A percentile compares a stretch with the other conserved stretches of the same genome.
Conservation (phyloP, 78 protist genomes). For the Dictyostelium purpureum region DNA sequence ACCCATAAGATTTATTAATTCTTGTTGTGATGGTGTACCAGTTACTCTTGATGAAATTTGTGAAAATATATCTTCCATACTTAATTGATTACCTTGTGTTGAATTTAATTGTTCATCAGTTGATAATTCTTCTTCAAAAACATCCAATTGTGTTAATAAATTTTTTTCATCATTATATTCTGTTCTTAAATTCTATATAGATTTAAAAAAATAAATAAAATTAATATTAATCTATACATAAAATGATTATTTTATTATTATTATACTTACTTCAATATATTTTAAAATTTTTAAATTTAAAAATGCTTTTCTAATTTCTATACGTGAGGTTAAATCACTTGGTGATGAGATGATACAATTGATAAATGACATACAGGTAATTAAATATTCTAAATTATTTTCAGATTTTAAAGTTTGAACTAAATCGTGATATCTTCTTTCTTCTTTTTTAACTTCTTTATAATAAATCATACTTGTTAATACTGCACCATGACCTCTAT, state of each 20-base stretch:
- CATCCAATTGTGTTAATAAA: conserved; percentile 58
- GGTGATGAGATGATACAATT: conserved; percentile 75
- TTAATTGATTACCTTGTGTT: background rate
- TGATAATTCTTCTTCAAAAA: conserved; percentile 44
- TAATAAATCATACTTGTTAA: conserved; percentile 55
- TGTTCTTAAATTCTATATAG: background rate
- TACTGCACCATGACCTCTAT: conserved; percentile 60
- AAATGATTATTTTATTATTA: background rate
- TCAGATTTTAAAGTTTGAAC: conserved; percentile 38
- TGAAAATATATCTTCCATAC: conserved; percentile 36
- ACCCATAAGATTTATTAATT: background rate
- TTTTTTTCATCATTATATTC: conserved; percentile 9
- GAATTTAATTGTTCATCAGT: conserved; percentile 61
- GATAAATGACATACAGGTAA: conserved; percentile 62
- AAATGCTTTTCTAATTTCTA: conserved; percentile 75
- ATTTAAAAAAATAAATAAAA: background rate
- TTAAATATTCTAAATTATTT: conserved; percentile 31
- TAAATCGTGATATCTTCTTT: conserved; percentile 7
- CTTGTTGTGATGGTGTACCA: conserved; percentile 46
- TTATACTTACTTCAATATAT: conserved; percentile 34
- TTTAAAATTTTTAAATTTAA: conserved; percentile 45
- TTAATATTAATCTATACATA: background rate
- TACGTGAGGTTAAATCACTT: conserved; percentile 28
- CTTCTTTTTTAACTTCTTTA: conserved; percentile 58
- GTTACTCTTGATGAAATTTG: conserved; percentile 38